Base-by-base conservation (phyloP, 495 filamentous ascomycete genomes). In the Xylaria intraflava region DNA sequence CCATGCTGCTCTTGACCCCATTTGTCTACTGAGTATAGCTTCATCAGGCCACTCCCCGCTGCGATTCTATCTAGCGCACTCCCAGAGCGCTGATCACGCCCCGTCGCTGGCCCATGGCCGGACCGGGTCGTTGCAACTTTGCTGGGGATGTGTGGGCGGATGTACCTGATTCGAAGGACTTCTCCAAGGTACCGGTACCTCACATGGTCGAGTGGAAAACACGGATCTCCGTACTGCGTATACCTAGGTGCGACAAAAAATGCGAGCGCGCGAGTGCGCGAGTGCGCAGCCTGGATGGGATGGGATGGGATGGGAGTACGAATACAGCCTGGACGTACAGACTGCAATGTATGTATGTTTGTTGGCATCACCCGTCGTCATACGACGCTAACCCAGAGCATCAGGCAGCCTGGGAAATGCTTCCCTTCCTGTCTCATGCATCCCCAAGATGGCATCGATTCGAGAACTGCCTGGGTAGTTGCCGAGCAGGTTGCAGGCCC, bases 71-170 rank as follows among this genome's bases (percentile, higher is more conserved):
- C 17, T n/a, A 16, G 39, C 36, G 38, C n/a, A 41, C 51, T 46
- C 41, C 44, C n/a, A n/a, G n/a, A n/a, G n/a, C n/a, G 24, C 33
- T 40, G 6, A 49, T 55, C 52, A 55, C n/a, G n/a, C n/a, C n/a
- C n/a, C n/a, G n/a, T n/a, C n/a, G n/a, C n/a, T n/a, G n/a, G n/a
- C n/a, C n/a, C n/a, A n/a, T n/a, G n/a, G n/a, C n/a, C n/a, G n/a
- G n/a, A n/a, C n/a, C n/a, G n/a, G n/a, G n/a, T n/a, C n/a, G n/a
- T n/a, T n/a, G n/a, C n/a, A n/a, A n/a, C n/a, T n/a, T n/a, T n/a
- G n/a, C n/a, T n/a, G n/a, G n/a, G 35, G 16, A 38, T 38, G 30
- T 14, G 7, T 33, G 30, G 6, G 30, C 14, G 6, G 30, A 6
- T 14, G 7, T 33, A 7, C 31, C 35, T 38, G 35, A 6, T n/a